These are phyloP conservation scores for Neurospora sp. DNA, from an alignment of 495 filamentous ascomycete genomes.

Conservation along the genomic window DNA sequence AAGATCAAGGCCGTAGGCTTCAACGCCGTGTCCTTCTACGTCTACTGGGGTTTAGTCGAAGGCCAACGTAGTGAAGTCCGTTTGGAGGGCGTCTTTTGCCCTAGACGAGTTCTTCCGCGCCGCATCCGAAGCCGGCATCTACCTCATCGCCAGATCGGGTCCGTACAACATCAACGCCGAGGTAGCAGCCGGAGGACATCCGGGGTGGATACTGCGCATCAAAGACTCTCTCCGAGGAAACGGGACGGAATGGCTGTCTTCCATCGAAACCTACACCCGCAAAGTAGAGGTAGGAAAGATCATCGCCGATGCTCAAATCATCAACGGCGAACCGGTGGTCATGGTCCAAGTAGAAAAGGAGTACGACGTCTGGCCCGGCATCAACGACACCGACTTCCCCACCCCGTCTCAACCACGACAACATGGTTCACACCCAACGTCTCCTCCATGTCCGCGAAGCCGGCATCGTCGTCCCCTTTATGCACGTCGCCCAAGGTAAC, in stretches of 20 bases:
- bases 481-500: background rate
- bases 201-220: background rate
- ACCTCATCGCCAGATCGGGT: background rate
- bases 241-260: background rate
- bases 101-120: background rate
- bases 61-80: background rate
- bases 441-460: background rate
- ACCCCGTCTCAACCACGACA: background rate
- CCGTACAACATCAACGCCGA: background rate
- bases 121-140: background rate
- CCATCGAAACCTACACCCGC: background rate
- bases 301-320: background rate
- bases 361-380: background rate
- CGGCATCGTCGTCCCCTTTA: background rate
- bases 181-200: background rate
- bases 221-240: background rate
- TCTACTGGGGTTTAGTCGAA: background rate
- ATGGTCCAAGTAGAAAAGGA: background rate
- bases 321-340: background rate
- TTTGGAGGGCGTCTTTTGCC: background rate
- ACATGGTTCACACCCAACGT: background rate
- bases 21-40: background rate
- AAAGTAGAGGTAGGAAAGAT: background rate
- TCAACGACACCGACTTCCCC: background rate
- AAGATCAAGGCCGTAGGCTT: background rate